phyloP scores from a whole-genome alignment of 2,329 filamentous ascomycete genomes.

The Leptographium lundbergii region DNA sequence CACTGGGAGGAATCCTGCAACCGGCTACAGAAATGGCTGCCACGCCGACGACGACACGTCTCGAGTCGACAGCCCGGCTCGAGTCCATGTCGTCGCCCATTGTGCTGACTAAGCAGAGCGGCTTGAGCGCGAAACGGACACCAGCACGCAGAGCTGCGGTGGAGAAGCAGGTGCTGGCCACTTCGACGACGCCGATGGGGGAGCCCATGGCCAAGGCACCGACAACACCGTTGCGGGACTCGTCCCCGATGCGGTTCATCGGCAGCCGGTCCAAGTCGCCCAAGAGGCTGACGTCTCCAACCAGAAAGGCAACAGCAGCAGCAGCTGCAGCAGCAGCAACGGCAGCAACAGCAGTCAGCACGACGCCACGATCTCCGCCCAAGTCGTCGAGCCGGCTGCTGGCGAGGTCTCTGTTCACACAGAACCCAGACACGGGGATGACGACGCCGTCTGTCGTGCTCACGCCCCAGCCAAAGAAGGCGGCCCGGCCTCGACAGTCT shows the following conservation, averaged over 20 bases:
- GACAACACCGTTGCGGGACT: not conserved
- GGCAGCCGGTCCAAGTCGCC: constrained; percentile 14
- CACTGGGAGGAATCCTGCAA: constrained; percentile 49
- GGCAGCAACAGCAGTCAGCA: constrained; percentile 15
- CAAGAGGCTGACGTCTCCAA: not conserved
- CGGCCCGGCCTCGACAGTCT: constrained; percentile 45
- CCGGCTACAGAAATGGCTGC: constrained; percentile 12
- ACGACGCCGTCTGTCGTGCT: constrained; percentile 52
- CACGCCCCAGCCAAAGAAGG: constrained; percentile 45
- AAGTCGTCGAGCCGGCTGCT: constrained; percentile 10
- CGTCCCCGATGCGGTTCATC: constrained; percentile 10
- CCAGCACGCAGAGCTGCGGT: too few species aligned
- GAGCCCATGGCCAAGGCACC: not conserved
- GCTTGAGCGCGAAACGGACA: too few species aligned
- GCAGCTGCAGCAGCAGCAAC: constrained; percentile 13
- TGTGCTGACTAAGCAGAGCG: constrained; percentile 13
- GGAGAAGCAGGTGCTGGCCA: not conserved
- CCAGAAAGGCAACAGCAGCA: not conserved
- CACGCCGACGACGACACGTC: not conserved
- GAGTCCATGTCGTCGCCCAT: not conserved
- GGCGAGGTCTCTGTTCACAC: constrained; percentile 36
- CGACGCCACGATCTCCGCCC: constrained; percentile 19
- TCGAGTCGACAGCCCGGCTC: not conserved
- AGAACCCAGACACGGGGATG: constrained; percentile 37
- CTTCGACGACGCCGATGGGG: not conserved